phyloP scores from a whole-genome alignment of 1,139 yeast species.

The Pneumocystis wakefieldiae region DNA sequence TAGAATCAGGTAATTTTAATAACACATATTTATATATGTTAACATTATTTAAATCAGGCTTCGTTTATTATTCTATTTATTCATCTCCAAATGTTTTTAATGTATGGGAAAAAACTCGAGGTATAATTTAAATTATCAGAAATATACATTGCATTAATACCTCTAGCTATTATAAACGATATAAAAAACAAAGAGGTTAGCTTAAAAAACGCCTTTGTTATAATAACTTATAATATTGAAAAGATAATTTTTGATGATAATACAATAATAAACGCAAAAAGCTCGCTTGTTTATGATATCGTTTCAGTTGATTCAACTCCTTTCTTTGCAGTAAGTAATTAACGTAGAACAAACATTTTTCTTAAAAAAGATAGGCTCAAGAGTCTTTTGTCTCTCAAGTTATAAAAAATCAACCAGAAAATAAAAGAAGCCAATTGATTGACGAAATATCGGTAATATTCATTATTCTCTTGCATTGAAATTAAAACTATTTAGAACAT shows the following conservation, averaged over 20 bases:
- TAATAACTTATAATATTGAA: slow-evolving; percentile 51
- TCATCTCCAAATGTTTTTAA: slow-evolving; percentile 53
- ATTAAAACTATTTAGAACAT: slow-evolving; percentile 25
- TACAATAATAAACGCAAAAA: slow-evolving; percentile 11
- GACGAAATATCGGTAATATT: slow-evolving; percentile 12
- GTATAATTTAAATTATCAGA: slow-evolving; percentile 49
- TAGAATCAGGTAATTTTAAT: slow-evolving; percentile 31
- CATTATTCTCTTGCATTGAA: not conserved
- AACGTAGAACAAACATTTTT: not conserved
- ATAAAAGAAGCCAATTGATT: slow-evolving; percentile 39
- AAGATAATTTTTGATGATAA: slow-evolving; percentile 14
- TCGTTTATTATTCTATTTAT: slow-evolving; percentile 49
- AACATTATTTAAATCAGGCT: slow-evolving; percentile 28
- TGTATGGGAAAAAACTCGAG: slow-evolving; percentile 53
- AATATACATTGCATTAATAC: slow-evolving; percentile 38
- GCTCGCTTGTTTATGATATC: slow-evolving; percentile 7
- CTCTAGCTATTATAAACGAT: slow-evolving; percentile 51
- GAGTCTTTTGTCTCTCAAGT: slow-evolving; percentile 46
- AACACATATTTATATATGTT: not conserved
- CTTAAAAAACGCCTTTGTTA: not conserved
- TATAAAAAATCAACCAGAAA: slow-evolving; percentile 54
- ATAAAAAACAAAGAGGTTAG: slow-evolving; percentile 54
- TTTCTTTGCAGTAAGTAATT: not conserved
- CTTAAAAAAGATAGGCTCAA: slow-evolving; percentile 47
- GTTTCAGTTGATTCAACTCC: not conserved